Base-by-base conservation (phyloP, 2,329 filamentous ascomycete genomes). In the Talaromyces sp. region DNA sequence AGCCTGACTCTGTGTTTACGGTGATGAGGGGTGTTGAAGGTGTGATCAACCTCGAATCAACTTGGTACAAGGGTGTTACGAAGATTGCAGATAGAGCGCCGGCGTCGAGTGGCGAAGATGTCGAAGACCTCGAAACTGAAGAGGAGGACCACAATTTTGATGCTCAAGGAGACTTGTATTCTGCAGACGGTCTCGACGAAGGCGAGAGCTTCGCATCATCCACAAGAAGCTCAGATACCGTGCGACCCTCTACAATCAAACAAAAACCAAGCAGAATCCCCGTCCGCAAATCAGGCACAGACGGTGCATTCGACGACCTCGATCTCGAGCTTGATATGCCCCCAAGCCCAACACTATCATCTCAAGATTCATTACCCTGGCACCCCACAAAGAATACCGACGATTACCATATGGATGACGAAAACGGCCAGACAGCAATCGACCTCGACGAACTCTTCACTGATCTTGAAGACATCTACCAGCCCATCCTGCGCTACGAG, bases 271-370 rank as follows among this genome's bases (percentile, higher is more conserved):
- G 64, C 49, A 52, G 62, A 22, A 59, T 61, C 14, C 59, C 59
- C 14, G 6, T 58, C 31, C 58, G 60, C 52, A 59, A 11, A 41
- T 39, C 37, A 22, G 49, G 47, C 10, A n/a, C 24, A 43, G 57
- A 65, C n/a, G 49, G 47, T 11, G 2, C 47, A 22, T 43, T 54
- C 27, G 43, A 56, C 35, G 49, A 43, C n/a, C 14, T 13, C 11
- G 47, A 52, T 13, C n/a, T 24, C 6, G 31, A 37, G 19, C 43
- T 66, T 22, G 49, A 68, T 16, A 33, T 63, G 9, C 67, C 66
- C 22, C 67, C 68, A 27, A 72, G 69, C 41, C 70, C 69, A 41
- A 66, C 66, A 2, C 61, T 67, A 16, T 70, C 70, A 10, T 72
- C 69, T 2, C 68, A 68, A 39, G 62, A 65, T n/a, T 62, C 65